Conservation (phyloP, 78 protist species). For the Cavenderia fasciculata region DNA sequence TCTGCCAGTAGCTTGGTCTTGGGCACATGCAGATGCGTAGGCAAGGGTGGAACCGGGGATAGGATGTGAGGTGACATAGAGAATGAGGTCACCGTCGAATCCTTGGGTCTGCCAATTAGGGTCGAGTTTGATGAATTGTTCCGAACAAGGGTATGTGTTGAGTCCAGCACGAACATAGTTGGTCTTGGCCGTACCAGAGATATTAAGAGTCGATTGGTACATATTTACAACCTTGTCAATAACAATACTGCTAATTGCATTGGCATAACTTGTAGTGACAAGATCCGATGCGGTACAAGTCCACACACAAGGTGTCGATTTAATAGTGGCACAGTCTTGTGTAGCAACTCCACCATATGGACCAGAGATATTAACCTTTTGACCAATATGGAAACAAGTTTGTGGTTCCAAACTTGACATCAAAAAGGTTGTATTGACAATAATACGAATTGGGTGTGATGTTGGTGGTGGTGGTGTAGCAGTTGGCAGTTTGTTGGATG, state of each 20-base stretch:
- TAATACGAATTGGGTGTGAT: conserved; percentile 7
- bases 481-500: too few relatives aligned
- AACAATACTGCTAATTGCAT: too few relatives aligned
- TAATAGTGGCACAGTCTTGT: not conserved
- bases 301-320: conserved; percentile 24
- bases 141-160: too few relatives aligned
- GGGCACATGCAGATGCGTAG: conserved; percentile 41
- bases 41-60: not conserved
- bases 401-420: not conserved
- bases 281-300: not conserved
- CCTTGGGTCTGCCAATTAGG: too few relatives aligned
- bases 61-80: conserved; percentile 11
- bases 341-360: too few relatives aligned
- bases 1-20: conserved; percentile 10
- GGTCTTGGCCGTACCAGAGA: too few relatives aligned
- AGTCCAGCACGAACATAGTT: too few relatives aligned
- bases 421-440: not conserved
- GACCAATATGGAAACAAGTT: conserved; percentile 14
- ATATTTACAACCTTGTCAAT: too few relatives aligned
- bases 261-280: not conserved
- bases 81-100: not conserved
- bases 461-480: too few relatives aligned
- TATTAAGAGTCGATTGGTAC: too few relatives aligned
- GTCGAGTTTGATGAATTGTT: too few relatives aligned
- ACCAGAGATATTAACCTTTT: not conserved